These are phyloP conservation scores for Camptophora hylomeconis DNA, from an alignment of 2,329 filamentous ascomycete species.

Conservation along the genomic window DNA sequence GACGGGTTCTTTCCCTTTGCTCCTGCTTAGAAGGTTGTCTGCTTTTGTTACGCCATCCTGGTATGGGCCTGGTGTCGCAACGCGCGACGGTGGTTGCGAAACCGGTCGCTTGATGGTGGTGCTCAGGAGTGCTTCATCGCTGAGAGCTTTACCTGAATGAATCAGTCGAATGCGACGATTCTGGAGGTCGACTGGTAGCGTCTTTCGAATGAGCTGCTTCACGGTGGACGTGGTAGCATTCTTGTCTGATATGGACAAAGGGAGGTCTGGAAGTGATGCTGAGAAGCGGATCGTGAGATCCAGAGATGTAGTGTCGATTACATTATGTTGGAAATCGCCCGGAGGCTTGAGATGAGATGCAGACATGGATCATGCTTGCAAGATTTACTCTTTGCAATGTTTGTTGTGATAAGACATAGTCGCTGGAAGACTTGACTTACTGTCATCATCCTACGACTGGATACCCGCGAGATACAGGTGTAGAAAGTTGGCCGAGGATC, in stretches of 20 bases:
- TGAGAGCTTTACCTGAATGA: conserved; percentile 73
- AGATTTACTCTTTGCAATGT: no score
- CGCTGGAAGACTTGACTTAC: no score
- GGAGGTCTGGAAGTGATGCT: conserved; percentile 67
- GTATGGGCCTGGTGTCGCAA: conserved; percentile 17
- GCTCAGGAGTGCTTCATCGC: conserved; percentile 57
- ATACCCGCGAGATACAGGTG: no score
- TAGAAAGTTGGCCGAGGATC: no score
- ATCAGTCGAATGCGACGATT: conserved; percentile 73
- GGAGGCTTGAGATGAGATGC: no score
- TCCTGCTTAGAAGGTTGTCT: conserved; percentile 22
- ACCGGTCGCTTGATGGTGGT: conserved; percentile 53
- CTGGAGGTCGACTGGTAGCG: conserved; percentile 50
- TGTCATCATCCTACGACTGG: no score
- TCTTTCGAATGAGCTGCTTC: conserved; percentile 66
- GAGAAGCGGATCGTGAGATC: conserved; percentile 92
- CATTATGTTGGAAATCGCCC: no score
- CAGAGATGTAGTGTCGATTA: no score
- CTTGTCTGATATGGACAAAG: conserved; percentile 60
- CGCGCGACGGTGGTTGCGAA: conserved; percentile 34
- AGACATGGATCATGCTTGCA: no score
- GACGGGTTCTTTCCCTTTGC: conserved; percentile 56
- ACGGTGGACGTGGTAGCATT: conserved; percentile 63
- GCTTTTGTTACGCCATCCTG: conserved; percentile 12
- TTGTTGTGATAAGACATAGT: no score